These are phyloP conservation scores for Cyclotella kingstonii DNA, from an alignment of 108 stramenopile genomes.

Conservation along the genomic window DNA sequence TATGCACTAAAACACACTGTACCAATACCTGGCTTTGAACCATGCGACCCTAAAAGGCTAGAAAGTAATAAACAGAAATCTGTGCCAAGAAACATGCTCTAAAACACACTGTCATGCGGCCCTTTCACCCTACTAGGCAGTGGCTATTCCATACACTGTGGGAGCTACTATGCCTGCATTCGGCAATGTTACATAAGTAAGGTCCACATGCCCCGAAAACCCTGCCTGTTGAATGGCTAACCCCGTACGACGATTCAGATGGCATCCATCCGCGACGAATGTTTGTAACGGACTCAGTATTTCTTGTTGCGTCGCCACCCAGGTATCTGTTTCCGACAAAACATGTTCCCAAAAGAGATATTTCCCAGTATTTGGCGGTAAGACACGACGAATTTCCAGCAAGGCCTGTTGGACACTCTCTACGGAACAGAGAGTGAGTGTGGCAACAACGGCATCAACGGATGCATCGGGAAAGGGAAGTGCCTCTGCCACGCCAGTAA, in stretches of 20 bases:
- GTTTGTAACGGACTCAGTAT: constrained; percentile 69
- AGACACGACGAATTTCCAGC: constrained; percentile 61
- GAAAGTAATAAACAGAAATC: too few species aligned
- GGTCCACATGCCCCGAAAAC: constrained; percentile 24
- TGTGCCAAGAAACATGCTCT: too few species aligned
- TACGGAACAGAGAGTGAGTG: constrained; percentile 58
- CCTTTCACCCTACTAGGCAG: constrained; percentile 4
- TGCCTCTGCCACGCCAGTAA: constrained; percentile 54
- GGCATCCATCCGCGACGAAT: constrained; percentile 76
- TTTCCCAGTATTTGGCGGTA: constrained; percentile 56
- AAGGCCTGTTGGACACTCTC: constrained; percentile 54
- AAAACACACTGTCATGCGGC: not conserved
- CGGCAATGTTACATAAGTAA: constrained; percentile 32
- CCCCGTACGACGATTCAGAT: constrained; percentile 75
- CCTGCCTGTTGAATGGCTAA: constrained; percentile 37
- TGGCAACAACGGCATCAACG: constrained; percentile 48
- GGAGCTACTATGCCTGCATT: constrained; percentile 28
- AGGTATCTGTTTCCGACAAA: constrained; percentile 47
- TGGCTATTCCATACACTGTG: constrained; percentile 44
- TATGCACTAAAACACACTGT: too few species aligned
- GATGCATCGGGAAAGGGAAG: constrained; percentile 42
- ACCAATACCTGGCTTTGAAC: too few species aligned
- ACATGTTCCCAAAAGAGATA: constrained; percentile 84
- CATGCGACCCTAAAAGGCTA: too few species aligned
- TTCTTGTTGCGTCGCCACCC: constrained; percentile 54